Conservation (phyloP, 2,329 filamentous ascomycete genomes). For the Colletotrichum echinochloae region DNA sequence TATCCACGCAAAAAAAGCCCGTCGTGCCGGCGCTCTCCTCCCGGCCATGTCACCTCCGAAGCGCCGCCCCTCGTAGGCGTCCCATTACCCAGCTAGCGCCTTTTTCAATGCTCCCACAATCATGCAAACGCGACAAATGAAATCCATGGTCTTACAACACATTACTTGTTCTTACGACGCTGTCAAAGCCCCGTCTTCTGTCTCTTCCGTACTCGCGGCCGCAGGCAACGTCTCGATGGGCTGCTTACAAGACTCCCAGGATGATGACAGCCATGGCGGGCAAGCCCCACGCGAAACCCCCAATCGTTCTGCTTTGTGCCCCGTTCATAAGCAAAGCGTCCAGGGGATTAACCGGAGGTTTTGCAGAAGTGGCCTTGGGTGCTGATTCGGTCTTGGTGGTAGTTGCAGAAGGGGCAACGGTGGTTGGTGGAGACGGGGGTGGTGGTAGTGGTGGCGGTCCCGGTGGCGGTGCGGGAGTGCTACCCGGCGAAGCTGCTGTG, state of each 20-base stretch:
- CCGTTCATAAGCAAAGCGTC: slow-evolving; percentile 33
- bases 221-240: background rate
- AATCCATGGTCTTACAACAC: slow-evolving; percentile 32
- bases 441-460: slow-evolving; percentile 1
- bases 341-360: slow-evolving; percentile 28
- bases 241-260: background rate
- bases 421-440: background rate
- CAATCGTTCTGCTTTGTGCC: background rate
- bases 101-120: slow-evolving; percentile 2
- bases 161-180: slow-evolving; percentile 24
- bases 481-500: background rate
- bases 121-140: slow-evolving; percentile 8
- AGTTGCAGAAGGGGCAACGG: background rate
- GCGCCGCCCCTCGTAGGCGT: background rate
- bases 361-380: slow-evolving; percentile 13
- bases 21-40: background rate
- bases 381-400: background rate
- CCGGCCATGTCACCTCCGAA: background rate
- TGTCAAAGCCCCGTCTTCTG: background rate
- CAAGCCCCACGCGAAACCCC: background rate
- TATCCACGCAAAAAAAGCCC: slow-evolving; percentile 12
- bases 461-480: background rate
- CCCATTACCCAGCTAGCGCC: background rate
- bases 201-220: background rate
- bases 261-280: background rate